These are phyloP conservation scores for Gossypium lobatum DNA, from an alignment of 441 rosid species.

Conservation along the genomic window DNA sequence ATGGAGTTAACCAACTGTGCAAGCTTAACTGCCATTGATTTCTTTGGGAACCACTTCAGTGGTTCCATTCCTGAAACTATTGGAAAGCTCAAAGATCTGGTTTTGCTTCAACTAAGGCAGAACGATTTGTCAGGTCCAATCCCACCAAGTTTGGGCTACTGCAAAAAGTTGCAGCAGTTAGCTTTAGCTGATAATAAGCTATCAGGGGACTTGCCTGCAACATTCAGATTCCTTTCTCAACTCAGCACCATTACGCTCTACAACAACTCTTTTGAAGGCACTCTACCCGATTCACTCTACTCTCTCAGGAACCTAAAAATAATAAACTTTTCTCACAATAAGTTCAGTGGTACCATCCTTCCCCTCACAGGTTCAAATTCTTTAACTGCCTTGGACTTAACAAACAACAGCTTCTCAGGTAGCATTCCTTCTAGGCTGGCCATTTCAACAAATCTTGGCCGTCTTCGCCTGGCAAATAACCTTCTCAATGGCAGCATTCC, in stretches of 20 bases:
- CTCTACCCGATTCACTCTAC: constrained; percentile 59
- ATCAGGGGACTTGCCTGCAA: constrained; percentile 68
- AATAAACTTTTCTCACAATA: constrained; percentile 77
- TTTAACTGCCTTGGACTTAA: constrained; percentile 63
- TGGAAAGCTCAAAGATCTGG: constrained; percentile 63
- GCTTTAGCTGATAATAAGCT: constrained; percentile 81
- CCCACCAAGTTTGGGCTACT: constrained; percentile 82
- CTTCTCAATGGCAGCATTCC: constrained; percentile 63
- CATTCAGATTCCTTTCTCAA: constrained; percentile 61
- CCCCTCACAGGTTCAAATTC: constrained; percentile 62
- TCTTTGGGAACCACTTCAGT: constrained; percentile 61
- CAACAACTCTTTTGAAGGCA: constrained; percentile 77
- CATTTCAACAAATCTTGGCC: constrained; percentile 48
- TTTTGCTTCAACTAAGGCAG: constrained; percentile 74
- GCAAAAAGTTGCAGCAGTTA: constrained; percentile 44
- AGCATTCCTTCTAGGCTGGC: constrained; percentile 51
- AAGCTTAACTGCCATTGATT: constrained; percentile 53
- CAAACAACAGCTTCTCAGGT: constrained; percentile 71
- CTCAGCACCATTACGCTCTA: constrained; percentile 56
- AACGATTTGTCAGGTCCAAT: constrained; percentile 70
- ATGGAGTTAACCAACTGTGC: constrained; percentile 72
- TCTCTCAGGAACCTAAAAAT: constrained; percentile 59
- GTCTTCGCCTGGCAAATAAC: constrained; percentile 77
- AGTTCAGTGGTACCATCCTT: constrained; percentile 51
- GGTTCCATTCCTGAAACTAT: constrained; percentile 71